A percentile compares a stretch with the other conserved stretches of the same genome.
Evolutionary conservation across 805 yeast species (phyloP).

Genomic region (Sungouiozyma ichnusensis): DNA sequence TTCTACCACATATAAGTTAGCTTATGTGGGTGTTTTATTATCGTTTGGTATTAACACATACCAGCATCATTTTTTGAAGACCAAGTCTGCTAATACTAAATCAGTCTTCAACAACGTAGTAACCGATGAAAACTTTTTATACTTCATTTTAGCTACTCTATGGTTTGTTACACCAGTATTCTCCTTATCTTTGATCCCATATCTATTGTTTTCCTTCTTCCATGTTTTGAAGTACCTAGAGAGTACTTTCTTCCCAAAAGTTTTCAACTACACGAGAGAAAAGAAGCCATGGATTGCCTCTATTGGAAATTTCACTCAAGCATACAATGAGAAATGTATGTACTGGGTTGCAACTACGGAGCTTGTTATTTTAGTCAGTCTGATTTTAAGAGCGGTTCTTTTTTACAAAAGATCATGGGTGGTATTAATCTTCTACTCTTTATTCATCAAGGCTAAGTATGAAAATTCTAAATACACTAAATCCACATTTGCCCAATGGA

Average conservation of each 20-base stretch:
- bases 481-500: conserved; percentile 55
- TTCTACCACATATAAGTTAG: conserved; percentile 42
- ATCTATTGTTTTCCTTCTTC: conserved; percentile 66
- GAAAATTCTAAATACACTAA: conserved; percentile 69
- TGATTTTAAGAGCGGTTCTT: conserved; percentile 44
- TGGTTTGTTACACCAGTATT: conserved; percentile 52
- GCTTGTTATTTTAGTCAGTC: conserved; percentile 32
- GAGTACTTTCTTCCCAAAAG: conserved; percentile 54
- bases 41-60: conserved; percentile 69
- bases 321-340: conserved; percentile 51
- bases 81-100: conserved; percentile 8
- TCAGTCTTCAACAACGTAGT: conserved; percentile 18
- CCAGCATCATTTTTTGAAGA: conserved; percentile 38
- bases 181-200: conserved; percentile 59
- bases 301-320: conserved; percentile 37
- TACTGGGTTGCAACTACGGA: conserved; percentile 51
- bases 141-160: conserved; percentile 45
- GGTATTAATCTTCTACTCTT: conserved; percentile 40
- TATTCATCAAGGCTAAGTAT: conserved; percentile 67
- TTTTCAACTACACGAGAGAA: conserved; percentile 21
- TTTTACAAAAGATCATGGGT: conserved; percentile 56
- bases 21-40: conserved; percentile 53
- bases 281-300: conserved; percentile 21
- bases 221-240: conserved; percentile 68
- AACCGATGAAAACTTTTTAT: conserved; percentile 64